Evolutionary conservation across 441 rosid genomes (phyloP), one percentile per base, ranked within the genome.

Genomic region (Mallotus japonicus): DNA sequence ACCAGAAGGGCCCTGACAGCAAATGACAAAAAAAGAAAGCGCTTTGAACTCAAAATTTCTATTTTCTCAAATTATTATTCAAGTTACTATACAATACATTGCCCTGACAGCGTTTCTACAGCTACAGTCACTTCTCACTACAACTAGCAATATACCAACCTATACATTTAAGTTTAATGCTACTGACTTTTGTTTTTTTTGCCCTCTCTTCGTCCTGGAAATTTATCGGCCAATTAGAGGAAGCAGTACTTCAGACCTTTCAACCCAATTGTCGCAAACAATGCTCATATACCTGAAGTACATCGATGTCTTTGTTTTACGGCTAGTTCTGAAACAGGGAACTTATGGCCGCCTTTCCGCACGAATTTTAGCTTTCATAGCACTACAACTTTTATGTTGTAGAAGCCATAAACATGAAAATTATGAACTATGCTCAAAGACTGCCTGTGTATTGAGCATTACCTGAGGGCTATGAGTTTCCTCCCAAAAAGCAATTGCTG

Each of bases 401-500:
- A 50, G 53, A 19, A 37, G 22, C 75, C 69, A 51, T 11, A 8
- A 19, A 19, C 32, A 62, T 8, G 12, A 28, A 53, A 20, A 20
- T 12, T 53, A 70, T 51, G 28, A 44, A 1, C 57, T 4, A 40
- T 24, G 46, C 17, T 20, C 20, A 0, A 59, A 62, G 28, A 57
- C 47, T 20, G n/a, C 57, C 54, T 11, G 3, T 32, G 55, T 16
- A 20, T n/a, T 34, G 5, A 19, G 15, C 9, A 17, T 19, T 14
- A 24, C 51, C 22, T 40, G 6, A 61, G 11, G n/a, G 6, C 83
- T 82, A 83, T 20, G 76, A 75, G 76, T 78, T 58, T 76, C 84
- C 79, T 34, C 74, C 71, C 51, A 89, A 67, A 81, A 85, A 82
- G 69, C 85, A 82, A 66, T 75, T 87, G 82, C 92, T 94, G 47